These are phyloP conservation scores for Botrytis squamosa DNA, from an alignment of 2,329 filamentous ascomycete genomes.

Conservation along the genomic window DNA sequence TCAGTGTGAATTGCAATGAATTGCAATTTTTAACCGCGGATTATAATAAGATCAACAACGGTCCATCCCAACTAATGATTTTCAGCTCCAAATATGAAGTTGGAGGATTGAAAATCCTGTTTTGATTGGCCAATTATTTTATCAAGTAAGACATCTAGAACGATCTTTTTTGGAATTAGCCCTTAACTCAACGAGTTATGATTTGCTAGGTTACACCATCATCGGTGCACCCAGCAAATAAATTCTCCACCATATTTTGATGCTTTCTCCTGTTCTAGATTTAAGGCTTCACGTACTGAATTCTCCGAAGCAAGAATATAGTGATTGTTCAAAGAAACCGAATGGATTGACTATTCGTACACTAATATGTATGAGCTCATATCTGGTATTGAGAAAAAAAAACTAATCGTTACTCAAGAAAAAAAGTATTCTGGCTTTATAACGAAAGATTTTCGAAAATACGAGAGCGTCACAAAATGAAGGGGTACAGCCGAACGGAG, in stretches of 20 bases:
- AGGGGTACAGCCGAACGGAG: not conserved
- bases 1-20: not conserved
- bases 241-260: not conserved
- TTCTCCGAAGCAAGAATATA: not conserved
- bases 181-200: not conserved
- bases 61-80: not conserved
- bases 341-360: not conserved
- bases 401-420: not conserved
- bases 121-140: not conserved
- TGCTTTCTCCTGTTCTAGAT: not conserved
- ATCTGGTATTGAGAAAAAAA: not conserved
- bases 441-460: not conserved
- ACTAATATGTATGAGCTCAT: not conserved
- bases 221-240: not conserved
- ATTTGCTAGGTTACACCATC: conserved; percentile 4
- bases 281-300: not conserved
- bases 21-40: not conserved
- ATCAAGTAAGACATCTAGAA: conserved; percentile 11
- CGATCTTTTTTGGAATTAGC: conserved; percentile 6
- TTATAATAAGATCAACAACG: not conserved
- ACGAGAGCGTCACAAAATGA: conserved; percentile 11
- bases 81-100: not conserved
- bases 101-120: not conserved
- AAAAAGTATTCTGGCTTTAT: not conserved
- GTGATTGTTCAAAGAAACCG: not conserved